phyloP scores from a whole-genome alignment of 2,329 filamentous ascomycete species.

The Laburnicola sp. region DNA sequence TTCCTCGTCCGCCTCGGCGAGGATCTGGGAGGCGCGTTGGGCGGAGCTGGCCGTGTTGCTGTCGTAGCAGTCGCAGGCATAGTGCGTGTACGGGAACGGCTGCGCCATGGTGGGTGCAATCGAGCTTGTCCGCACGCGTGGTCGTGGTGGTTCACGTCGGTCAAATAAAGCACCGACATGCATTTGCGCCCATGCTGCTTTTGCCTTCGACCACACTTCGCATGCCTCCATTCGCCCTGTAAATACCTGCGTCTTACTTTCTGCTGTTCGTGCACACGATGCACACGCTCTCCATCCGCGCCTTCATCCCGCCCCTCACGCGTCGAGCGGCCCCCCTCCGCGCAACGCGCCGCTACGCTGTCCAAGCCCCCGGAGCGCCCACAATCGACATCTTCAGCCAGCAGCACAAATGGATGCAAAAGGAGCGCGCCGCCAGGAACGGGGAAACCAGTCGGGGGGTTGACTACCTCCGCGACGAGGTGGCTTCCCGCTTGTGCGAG shows the following conservation, averaged over 20 bases:
- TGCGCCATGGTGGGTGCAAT: slow-evolving; percentile 51
- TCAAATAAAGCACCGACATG: slow-evolving; percentile 19
- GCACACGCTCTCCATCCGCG: slow-evolving; percentile 38
- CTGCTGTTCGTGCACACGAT: slow-evolving; percentile 21
- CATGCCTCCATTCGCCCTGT: slow-evolving; percentile 2
- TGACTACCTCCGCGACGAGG: slow-evolving; percentile 93
- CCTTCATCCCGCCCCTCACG: slow-evolving; percentile 41
- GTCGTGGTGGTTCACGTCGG: slow-evolving; percentile 12
- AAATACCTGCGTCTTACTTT: not conserved
- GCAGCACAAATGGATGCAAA: slow-evolving; percentile 84
- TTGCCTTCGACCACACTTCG: not conserved
- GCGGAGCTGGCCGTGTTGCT: slow-evolving; percentile 40
- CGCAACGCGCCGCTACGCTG: slow-evolving; percentile 65
- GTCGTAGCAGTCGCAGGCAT: slow-evolving; percentile 66
- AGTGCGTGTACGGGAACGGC: slow-evolving; percentile 65
- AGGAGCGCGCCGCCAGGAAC: slow-evolving; percentile 77
- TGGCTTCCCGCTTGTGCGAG: slow-evolving; percentile 81
- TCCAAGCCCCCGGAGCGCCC: slow-evolving; percentile 74
- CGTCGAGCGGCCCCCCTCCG: slow-evolving; percentile 30
- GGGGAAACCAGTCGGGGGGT: slow-evolving; percentile 73
- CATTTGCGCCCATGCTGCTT: slow-evolving; percentile 3
- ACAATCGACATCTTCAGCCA: slow-evolving; percentile 90
- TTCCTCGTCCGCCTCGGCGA: slow-evolving; percentile 63
- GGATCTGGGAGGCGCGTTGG: slow-evolving; percentile 42
- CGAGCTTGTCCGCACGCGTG: too few species aligned